Conservation (phyloP, 371 early-diverging fungal genomes). For the Mucor circinelloides region DNA sequence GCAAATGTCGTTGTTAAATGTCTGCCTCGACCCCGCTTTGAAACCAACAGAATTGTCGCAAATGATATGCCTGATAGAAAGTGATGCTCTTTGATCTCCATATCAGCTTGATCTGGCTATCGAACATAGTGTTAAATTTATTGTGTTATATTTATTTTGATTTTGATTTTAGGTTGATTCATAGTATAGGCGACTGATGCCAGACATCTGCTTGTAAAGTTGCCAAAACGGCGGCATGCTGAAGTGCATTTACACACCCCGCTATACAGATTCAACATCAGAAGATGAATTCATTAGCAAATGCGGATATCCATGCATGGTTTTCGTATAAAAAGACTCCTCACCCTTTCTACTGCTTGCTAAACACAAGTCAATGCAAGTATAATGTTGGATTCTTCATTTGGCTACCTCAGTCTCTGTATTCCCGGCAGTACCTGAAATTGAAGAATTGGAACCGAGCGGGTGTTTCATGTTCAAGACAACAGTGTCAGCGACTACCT, state of each 20-base stretch:
- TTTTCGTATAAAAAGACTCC: background rate
- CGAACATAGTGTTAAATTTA: no score
- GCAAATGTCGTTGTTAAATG: background rate
- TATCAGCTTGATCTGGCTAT: background rate
- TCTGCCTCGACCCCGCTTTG: background rate
- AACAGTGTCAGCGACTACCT: background rate
- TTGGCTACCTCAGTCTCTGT: background rate
- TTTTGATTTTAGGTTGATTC: background rate
- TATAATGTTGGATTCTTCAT: background rate
- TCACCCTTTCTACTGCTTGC: background rate
- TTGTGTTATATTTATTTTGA: background rate
- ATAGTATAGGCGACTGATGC: background rate
- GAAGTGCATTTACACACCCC: background rate
- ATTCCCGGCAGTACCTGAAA: background rate
- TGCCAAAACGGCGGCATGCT: background rate
- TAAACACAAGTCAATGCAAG: background rate
- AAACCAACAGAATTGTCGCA: background rate
- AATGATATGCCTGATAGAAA: background rate
- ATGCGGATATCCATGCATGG: background rate
- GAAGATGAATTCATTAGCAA: background rate
- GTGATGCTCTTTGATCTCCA: background rate
- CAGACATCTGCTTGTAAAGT: background rate
- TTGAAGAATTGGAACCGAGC: background rate
- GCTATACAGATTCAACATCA: background rate
- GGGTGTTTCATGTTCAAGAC: background rate